phyloP scores from a whole-genome alignment of 129 eudicot genomes.

The Helichrysum umbraculigerum region DNA sequence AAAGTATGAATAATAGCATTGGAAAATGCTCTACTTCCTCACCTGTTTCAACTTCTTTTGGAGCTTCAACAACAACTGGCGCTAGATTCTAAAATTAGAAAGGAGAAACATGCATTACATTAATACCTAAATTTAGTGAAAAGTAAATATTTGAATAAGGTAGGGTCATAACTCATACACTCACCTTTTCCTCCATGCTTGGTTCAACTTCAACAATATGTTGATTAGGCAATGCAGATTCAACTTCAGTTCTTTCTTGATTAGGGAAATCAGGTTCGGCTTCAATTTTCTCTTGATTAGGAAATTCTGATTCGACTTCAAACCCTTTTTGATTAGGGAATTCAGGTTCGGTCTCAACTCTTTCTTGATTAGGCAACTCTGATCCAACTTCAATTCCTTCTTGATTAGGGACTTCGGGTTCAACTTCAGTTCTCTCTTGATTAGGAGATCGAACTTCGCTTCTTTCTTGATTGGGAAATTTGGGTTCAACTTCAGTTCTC shows the following conservation, averaged over 20 bases:
- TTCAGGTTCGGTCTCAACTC: background rate
- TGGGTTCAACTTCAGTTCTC: constrained; percentile 23
- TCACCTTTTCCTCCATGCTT: constrained; percentile 50
- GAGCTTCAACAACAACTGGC: constrained; percentile 39
- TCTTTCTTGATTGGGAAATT: background rate
- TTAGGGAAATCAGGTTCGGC: background rate
- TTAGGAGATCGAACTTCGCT: constrained; percentile 22
- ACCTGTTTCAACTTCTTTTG: constrained; percentile 55
- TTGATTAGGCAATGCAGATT: background rate
- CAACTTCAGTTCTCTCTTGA: constrained; percentile 19
- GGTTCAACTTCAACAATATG: constrained; percentile 29
- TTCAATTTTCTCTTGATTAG: background rate
- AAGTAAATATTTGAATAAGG: background rate
- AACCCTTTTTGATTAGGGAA: background rate
- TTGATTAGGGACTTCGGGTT: constrained; percentile 7
- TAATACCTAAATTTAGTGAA: background rate
- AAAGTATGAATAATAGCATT: background rate
- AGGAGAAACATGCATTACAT: constrained; percentile 14
- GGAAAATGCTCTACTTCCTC: background rate
- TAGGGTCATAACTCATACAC: background rate
- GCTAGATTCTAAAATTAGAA: constrained; percentile 38
- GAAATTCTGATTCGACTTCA: background rate
- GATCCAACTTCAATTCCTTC: constrained; percentile 26
- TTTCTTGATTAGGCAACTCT: background rate
- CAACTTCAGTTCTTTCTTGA: background rate